phyloP scores from a whole-genome alignment of 495 filamentous ascomycete species.

The Xylaria scruposa region DNA sequence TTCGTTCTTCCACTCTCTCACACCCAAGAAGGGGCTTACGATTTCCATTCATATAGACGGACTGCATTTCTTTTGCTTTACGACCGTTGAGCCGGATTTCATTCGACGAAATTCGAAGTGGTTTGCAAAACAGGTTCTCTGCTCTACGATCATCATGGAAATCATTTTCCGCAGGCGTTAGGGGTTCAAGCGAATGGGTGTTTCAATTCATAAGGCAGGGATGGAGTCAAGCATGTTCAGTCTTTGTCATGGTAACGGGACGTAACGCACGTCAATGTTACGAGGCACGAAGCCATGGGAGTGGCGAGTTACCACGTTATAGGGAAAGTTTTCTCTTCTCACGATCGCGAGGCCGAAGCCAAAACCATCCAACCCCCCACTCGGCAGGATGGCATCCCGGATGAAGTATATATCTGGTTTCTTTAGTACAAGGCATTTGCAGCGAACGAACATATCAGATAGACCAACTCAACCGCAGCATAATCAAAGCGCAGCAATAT shows the following conservation, averaged over 20 bases:
- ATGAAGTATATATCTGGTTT: conserved; percentile 7
- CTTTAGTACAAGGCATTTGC: conserved; percentile 16
- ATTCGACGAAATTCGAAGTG: conserved; percentile 6
- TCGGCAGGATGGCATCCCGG: neutral
- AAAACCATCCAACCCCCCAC: neutral
- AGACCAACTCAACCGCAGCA: conserved; percentile 17
- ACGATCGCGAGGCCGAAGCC: neutral
- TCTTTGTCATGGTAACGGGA: neutral
- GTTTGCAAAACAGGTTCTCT: neutral
- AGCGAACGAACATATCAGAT: conserved; percentile 19
- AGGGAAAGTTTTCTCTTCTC: neutral
- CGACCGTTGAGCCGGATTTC: neutral
- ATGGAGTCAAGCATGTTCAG: conserved; percentile 12
- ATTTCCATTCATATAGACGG: conserved; percentile 25
- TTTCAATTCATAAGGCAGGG: neutral
- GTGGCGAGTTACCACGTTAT: conserved; percentile 1
- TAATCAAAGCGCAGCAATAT: conserved; percentile 35
- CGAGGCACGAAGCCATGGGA: neutral
- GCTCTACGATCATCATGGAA: conserved; percentile 11
- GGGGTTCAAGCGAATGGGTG: neutral
- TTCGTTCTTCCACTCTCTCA: neutral
- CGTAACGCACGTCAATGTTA: neutral
- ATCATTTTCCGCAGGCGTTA: conserved; percentile 19
- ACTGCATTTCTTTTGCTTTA: conserved; percentile 8
- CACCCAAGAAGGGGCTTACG: neutral